Percentiles rank a stretch among this genome's conserved stretches.
These are phyloP conservation scores for Fusarium sp. DNA, from an alignment of 2,329 filamentous ascomycete species.

Conservation along the genomic window DNA sequence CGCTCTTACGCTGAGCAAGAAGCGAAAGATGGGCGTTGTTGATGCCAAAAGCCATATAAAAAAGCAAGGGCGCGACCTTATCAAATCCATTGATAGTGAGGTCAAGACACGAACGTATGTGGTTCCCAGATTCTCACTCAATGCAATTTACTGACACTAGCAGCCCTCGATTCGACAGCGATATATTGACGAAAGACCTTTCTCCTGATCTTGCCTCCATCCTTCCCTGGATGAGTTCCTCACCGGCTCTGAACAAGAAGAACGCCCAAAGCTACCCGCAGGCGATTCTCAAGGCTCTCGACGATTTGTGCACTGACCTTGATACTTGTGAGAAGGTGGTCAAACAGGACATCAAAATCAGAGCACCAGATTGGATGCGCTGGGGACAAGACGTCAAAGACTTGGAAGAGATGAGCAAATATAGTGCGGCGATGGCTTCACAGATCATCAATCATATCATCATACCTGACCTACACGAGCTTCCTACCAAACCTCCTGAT, in stretches of 20 bases:
- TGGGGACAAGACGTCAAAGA: slow-evolving; percentile 50
- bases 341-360: slow-evolving; percentile 27
- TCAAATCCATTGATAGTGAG: slow-evolving; percentile 37
- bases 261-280: slow-evolving; percentile 2
- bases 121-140: background rate
- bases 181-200: slow-evolving; percentile 7
- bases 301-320: slow-evolving; percentile 33
- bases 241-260: background rate
- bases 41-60: slow-evolving; percentile 41
- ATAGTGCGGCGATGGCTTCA: slow-evolving; percentile 39
- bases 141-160: background rate
- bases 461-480: slow-evolving; percentile 37
- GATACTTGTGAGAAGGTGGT: slow-evolving; percentile 42
- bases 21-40: slow-evolving; percentile 12
- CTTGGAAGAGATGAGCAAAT: slow-evolving; percentile 45
- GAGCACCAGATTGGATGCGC: slow-evolving; percentile 44
- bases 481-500: slow-evolving; percentile 5
- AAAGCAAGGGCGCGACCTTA: slow-evolving; percentile 35
- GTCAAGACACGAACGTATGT: slow-evolving; percentile 24
- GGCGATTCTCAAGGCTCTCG: slow-evolving; percentile 24
- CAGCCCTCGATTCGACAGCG: slow-evolving; percentile 10
- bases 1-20: slow-evolving; percentile 17
- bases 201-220: slow-evolving; percentile 12
- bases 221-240: slow-evolving; percentile 33
- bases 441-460: slow-evolving; percentile 43